Conservation (phyloP, 2,329 filamentous ascomycete genomes). For the Myriosclerotinia curreyana region DNA sequence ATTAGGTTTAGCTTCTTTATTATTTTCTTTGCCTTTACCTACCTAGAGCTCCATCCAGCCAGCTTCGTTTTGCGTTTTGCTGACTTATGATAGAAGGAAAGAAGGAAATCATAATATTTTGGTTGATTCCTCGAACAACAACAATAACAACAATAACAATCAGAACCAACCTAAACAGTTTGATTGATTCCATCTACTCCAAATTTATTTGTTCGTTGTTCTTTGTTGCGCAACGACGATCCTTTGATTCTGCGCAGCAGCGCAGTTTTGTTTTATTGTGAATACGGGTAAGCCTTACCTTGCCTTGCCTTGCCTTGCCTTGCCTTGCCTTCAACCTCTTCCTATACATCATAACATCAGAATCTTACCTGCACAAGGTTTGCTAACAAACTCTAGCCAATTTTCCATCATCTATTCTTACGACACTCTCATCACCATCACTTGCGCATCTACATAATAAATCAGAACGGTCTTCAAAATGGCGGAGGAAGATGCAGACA, state of each 20-base stretch:
- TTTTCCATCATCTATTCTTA: background rate
- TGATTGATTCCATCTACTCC: background rate
- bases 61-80: too few relatives aligned
- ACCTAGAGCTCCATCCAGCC: background rate
- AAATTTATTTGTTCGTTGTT: conserved; percentile 17
- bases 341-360: background rate
- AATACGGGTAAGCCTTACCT: background rate
- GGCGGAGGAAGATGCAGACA: conserved; percentile 41
- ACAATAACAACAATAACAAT: background rate
- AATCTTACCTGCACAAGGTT: background rate
- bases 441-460: conserved; percentile 10
- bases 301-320: background rate
- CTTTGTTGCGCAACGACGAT: conserved; percentile 14
- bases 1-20: background rate
- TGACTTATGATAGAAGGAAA: background rate
- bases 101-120: background rate
- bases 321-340: background rate
- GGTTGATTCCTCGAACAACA: background rate
- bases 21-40: background rate
- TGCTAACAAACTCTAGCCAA: background rate
- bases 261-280: conserved; percentile 5
- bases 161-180: background rate
- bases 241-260: conserved; percentile 8
- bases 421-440: background rate
- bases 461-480: conserved; percentile 29